Conservation (phyloP, 148 eudicot species). For the Camellia lanceoleosa region DNA sequence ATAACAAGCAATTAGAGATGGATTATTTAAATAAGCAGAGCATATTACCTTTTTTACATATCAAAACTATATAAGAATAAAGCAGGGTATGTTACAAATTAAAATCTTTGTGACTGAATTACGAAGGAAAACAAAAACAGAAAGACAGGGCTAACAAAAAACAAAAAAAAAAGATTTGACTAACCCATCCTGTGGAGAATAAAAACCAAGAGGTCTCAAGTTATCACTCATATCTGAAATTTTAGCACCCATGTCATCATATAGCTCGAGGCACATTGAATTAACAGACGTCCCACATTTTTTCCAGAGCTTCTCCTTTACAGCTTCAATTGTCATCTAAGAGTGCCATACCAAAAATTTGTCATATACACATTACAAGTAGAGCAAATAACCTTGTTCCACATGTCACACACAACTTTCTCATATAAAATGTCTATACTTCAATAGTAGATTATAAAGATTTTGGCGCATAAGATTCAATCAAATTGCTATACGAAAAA, state of each 20-base stretch:
- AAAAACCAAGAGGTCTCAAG: conserved; percentile 66
- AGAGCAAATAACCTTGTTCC: background rate
- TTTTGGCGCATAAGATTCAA: background rate
- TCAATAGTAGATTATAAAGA: conserved; percentile 3
- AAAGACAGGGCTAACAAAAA: background rate
- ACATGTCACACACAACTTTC: background rate
- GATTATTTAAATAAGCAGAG: background rate
- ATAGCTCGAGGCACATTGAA: conserved; percentile 84
- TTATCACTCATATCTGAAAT: conserved; percentile 56
- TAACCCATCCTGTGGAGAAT: conserved; percentile 87
- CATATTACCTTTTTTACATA: background rate
- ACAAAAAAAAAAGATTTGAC: conserved; percentile 23
- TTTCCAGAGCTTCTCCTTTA: conserved; percentile 94
- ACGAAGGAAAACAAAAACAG: background rate
- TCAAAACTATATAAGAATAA: background rate
- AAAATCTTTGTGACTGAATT: too few relatives aligned
- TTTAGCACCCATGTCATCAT: conserved; percentile 69
- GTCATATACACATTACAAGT: background rate
- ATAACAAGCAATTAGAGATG: background rate
- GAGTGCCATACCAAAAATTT: background rate
- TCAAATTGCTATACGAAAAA: background rate
- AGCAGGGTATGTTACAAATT: background rate
- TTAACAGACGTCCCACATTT: conserved; percentile 85
- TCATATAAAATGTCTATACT: background rate
- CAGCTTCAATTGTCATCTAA: conserved; percentile 81